These are phyloP conservation scores for Aegilops umbellulata DNA, from an alignment of 176 grass and related monocot genomes.

Conservation along the genomic window DNA sequence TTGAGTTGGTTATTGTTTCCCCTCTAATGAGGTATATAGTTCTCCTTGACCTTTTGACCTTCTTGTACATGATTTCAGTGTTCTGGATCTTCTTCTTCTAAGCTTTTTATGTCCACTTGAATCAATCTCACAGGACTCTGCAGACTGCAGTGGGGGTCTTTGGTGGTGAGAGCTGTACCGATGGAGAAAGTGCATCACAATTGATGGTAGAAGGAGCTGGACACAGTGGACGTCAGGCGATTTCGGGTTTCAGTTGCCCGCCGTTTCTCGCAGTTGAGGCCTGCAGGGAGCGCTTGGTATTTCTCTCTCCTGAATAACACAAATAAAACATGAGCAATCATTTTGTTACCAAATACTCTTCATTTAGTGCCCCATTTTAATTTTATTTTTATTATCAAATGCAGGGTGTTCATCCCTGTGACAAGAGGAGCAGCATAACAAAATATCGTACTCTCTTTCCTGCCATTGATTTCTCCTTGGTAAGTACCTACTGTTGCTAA, in stretches of 20 bases:
- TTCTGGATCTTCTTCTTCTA: neutral
- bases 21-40: conserved; percentile 67
- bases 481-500: conserved; percentile 24
- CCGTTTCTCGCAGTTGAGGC: conserved; percentile 71
- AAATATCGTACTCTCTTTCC: conserved; percentile 70
- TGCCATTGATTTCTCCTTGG: conserved; percentile 90
- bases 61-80: neutral
- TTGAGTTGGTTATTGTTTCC: conserved; percentile 82
- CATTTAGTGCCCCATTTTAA: neutral
- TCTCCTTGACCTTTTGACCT: neutral
- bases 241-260: conserved; percentile 67
- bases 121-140: conserved; percentile 58
- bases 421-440: conserved; percentile 84
- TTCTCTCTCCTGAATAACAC: neutral
- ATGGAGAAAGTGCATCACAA: conserved; percentile 27
- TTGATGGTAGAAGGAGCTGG: conserved; percentile 74
- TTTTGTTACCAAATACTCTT: neutral
- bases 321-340: neutral
- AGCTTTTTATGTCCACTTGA: neutral
- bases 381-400: conserved; percentile 22
- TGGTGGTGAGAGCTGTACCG: conserved; percentile 56
- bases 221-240: conserved; percentile 34
- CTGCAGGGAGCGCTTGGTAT: conserved; percentile 84
- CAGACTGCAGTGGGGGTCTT: conserved; percentile 95
- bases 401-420: conserved; percentile 84